phyloP scores from a whole-genome alignment of 208 protist genomes.

The Acanthamoeba triangularis region DNA sequence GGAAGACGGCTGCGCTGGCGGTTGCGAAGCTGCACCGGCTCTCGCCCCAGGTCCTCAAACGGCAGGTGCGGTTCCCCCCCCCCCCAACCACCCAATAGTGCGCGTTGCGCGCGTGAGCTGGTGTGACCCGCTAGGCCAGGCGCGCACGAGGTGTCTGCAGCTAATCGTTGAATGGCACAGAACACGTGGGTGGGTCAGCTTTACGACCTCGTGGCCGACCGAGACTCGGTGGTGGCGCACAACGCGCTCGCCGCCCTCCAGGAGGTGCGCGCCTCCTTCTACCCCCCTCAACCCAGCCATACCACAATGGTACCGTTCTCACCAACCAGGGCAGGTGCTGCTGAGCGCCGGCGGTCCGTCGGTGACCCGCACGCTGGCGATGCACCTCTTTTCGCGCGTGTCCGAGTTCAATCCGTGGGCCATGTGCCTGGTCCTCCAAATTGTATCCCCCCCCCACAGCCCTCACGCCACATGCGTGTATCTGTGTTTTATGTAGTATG shows the following conservation, averaged over 20 bases:
- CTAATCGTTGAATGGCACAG: background rate
- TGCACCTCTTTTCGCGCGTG: slow-evolving; percentile 93
- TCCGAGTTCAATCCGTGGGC: slow-evolving; percentile 94
- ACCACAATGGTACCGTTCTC: background rate
- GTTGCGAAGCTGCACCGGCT: slow-evolving; percentile 93
- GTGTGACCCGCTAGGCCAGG: background rate
- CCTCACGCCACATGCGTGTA: background rate
- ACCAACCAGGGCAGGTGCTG: background rate
- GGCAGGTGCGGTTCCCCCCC: background rate
- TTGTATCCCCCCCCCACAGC: slow-evolving; percentile 76
- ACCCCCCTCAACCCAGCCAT: background rate
- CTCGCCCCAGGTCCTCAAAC: slow-evolving; percentile 87
- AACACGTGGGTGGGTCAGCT: slow-evolving; percentile 84
- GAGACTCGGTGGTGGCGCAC: slow-evolving; percentile 92
- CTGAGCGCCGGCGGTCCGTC: background rate
- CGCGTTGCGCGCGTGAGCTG: background rate
- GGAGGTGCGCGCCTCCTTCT: slow-evolving; percentile 86
- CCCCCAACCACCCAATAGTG: background rate
- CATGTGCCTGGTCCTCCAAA: slow-evolving; percentile 92
- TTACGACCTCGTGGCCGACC: slow-evolving; percentile 92
- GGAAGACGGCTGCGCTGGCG: slow-evolving; percentile 95
- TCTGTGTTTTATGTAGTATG: too few relatives aligned
- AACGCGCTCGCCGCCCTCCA: slow-evolving; percentile 93
- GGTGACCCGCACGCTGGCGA: slow-evolving; percentile 85
- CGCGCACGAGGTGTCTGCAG: too few relatives aligned